Evolutionary conservation across 305 asterid species (phyloP).

Genomic region (Euphrasia arctica): DNA sequence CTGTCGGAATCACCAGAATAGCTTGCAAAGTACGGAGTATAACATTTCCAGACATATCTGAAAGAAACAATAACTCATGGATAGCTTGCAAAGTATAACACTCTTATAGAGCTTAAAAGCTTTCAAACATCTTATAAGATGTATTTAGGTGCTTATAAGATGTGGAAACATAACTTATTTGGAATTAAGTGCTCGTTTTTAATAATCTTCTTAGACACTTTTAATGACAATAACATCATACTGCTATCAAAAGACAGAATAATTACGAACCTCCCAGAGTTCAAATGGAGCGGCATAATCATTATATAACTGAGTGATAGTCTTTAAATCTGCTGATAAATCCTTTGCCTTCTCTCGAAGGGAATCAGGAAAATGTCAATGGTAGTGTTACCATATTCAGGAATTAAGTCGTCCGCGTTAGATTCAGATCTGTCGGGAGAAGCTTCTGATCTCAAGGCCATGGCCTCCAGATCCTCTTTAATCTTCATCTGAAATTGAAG

Average conservation of each 20-base stretch:
- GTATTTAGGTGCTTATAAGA: not conserved
- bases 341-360: conserved; percentile 69
- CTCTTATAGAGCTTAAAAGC: too few relatives aligned
- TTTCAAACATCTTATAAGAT: not conserved
- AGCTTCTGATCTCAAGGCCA: conserved; percentile 59
- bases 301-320: conserved; percentile 88
- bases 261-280: conserved; percentile 86
- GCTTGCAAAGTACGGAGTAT: conserved; percentile 66
- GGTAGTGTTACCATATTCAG: conserved; percentile 36
- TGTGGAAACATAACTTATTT: not conserved
- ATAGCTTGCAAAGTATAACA: too few relatives aligned
- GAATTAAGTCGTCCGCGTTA: conserved; percentile 36
- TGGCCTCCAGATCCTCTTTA: conserved; percentile 74
- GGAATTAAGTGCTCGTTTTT: not conserved
- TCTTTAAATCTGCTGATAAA: conserved; percentile 78
- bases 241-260: conserved; percentile 2
- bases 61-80: conserved; percentile 1
- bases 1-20: conserved; percentile 94
- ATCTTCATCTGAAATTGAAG: conserved; percentile 92
- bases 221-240: not conserved
- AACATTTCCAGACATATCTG: conserved; percentile 95
- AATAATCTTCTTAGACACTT: not conserved
- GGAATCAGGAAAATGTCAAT: conserved; percentile 34
- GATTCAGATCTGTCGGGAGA: conserved; percentile 51
- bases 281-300: conserved; percentile 94